A percentile compares a stretch with the other conserved stretches of the same genome.
Conservation (phyloP, 371 early-diverging fungal species). For the Globomyces sp. region DNA sequence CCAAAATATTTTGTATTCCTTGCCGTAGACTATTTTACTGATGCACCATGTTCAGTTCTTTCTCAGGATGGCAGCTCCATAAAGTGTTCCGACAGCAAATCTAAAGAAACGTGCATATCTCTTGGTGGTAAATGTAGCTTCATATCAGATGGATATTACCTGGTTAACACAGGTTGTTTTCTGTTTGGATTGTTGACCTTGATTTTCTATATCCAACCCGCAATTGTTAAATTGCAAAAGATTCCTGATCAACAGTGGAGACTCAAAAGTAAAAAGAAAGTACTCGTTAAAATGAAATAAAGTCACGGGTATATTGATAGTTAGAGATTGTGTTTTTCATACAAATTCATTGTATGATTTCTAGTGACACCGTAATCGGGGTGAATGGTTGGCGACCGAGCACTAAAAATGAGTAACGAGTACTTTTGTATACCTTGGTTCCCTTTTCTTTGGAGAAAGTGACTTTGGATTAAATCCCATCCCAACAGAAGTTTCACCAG, state of each 20-base stretch:
- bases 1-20: conserved; percentile 91
- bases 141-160: conserved; percentile 82
- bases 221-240: conserved; percentile 64
- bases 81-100: conserved; percentile 60
- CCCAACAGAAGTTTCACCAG: conserved; percentile 1
- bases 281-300: not conserved
- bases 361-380: not conserved
- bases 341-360: conserved; percentile 17
- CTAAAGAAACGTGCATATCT: conserved; percentile 60
- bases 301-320: not conserved
- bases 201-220: conserved; percentile 64
- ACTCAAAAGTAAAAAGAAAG: not conserved
- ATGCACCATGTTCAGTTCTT: conserved; percentile 45
- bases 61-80: conserved; percentile 19
- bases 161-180: conserved; percentile 69
- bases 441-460: too few species aligned
- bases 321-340: conserved; percentile 16
- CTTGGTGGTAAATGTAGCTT: conserved; percentile 67
- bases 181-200: conserved; percentile 61
- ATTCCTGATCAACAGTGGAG: conserved; percentile 41
- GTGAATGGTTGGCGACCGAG: too few species aligned
- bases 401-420: too few species aligned
- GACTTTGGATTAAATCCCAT: conserved; percentile 16
- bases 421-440: too few species aligned
- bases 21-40: conserved; percentile 89